Base-by-base conservation (phyloP, 2,329 filamentous ascomycete genomes). In the Dryadomyces quercus-mongolicae region DNA sequence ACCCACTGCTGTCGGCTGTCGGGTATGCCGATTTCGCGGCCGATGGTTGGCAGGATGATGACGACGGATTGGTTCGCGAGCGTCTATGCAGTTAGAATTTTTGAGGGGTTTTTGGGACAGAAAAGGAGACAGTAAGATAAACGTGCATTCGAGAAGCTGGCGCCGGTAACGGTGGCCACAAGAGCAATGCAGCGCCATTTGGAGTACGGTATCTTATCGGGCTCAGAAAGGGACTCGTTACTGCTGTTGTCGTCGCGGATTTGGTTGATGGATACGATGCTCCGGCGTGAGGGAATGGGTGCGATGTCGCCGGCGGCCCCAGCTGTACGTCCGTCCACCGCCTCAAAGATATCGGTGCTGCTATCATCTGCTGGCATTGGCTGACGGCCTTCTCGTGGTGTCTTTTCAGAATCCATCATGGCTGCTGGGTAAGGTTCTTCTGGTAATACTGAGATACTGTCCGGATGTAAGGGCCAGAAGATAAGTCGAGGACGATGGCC, bases 1-100 rank as follows among this genome's bases (percentile, higher is more conserved):
- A 86, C 74, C 82, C 82, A 86, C 67, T 85, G 81, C 55, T 79
- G 72, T 16, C 81, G 72, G 25, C 73, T 73, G 43, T 77, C 74
- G 1, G 81, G 81, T 20, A 85, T 80, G 52, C 65, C 57, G 5
- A 85, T 69, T 12, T 76, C 75, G 25, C 68, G 61, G 42, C 79
- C 78, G 38, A 85, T 82, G n/a, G 74, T 76, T 0, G 81, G 81
- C 16, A 85, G 68, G 51, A 83, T 77, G 57, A 84, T 83, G 55
- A 84, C 77, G 4, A 80, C 74, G 2, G 76, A 71, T 62, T 84
- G 80, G 3, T 74, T 71, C 2, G 76, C 78, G 49, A 83, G 68
- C 3, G 58, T 62, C 58, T 61, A 42, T 15, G 20, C 6, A 9
- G 16, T 10, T 12, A 21, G 20, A 10, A 22, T 42, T 34, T 18